Conservation (phyloP, 352 stramenopile species). For the Phytophthora boehmeriae region DNA sequence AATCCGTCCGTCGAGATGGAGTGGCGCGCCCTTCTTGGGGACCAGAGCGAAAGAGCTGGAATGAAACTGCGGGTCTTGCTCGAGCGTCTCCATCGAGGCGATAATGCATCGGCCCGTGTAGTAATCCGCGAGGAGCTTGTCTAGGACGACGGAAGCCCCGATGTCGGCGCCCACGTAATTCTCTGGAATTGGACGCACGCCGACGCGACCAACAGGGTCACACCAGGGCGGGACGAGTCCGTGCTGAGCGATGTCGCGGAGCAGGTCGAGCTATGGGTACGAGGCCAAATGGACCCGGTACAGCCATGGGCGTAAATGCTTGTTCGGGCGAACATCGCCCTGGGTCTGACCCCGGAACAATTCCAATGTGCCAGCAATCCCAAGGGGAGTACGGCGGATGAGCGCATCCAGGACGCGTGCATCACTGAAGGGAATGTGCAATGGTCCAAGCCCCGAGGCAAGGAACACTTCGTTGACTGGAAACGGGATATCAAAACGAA, state of each 20-base stretch:
- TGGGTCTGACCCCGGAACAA: conserved; percentile 19
- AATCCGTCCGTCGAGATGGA: background rate
- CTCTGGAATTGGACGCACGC: background rate
- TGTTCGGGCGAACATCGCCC: conserved; percentile 13
- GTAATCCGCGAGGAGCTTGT: conserved; percentile 1
- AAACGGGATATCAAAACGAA: background rate
- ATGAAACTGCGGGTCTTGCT: conserved; percentile 1
- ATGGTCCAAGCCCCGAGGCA: background rate
- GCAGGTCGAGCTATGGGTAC: background rate
- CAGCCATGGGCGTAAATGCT: conserved; percentile 10
- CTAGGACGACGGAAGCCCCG: conserved; percentile 4
- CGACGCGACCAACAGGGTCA: background rate
- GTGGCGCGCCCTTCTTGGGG: conserved; percentile 5
- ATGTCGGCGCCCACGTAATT: conserved; percentile 1
- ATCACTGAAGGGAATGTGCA: background rate
- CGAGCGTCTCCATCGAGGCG: background rate
- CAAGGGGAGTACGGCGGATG: background rate
- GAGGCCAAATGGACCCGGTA: conserved; percentile 9
- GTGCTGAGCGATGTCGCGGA: conserved; percentile 6
- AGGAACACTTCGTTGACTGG: background rate
- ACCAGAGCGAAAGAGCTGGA: conserved; percentile 7
- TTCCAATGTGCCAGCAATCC: conserved; percentile 7
- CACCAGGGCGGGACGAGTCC: background rate
- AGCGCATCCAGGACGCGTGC: conserved; percentile 6
- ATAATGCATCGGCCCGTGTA: background rate